A percentile compares a stretch with the other conserved stretches of the same genome.
These are phyloP conservation scores for Chalciporus piperatus DNA, from an alignment of 768 basidiomycete genomes.

Conservation along the genomic window DNA sequence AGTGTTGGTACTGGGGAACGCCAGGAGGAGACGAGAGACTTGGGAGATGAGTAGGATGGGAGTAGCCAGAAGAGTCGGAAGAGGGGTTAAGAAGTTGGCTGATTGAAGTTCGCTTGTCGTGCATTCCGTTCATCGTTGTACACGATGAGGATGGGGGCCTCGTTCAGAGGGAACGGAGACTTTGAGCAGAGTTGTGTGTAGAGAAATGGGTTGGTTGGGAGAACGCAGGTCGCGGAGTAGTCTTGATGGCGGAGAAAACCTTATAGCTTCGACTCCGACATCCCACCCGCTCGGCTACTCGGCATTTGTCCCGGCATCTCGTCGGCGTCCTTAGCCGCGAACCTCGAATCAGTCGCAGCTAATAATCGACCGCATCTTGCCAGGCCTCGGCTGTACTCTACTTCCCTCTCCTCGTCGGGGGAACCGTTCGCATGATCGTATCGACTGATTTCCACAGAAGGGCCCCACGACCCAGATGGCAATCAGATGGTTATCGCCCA, in stretches of 20 bases:
- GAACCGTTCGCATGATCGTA: neutral
- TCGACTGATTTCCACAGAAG: neutral
- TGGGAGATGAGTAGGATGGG: conserved; percentile 30
- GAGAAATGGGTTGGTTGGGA: conserved; percentile 31
- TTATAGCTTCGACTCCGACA: conserved; percentile 28
- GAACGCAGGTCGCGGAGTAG: conserved; percentile 32
- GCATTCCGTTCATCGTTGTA: conserved; percentile 39
- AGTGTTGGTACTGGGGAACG: conserved; percentile 30
- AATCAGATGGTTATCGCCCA: neutral
- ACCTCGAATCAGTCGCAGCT: conserved; percentile 19
- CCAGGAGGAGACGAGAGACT: conserved; percentile 21
- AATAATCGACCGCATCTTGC: neutral
- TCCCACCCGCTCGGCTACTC: conserved; percentile 15
- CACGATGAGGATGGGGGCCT: conserved; percentile 13
- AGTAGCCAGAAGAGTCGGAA: conserved; percentile 36
- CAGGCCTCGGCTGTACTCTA: too few relatives aligned
- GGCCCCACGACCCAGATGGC: neutral
- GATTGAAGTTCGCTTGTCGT: conserved; percentile 53
- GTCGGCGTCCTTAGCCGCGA: conserved; percentile 28
- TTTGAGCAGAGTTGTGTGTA: conserved; percentile 19
- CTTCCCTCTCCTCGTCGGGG: neutral
- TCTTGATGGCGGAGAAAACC: conserved; percentile 27
- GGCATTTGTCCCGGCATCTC: conserved; percentile 21
- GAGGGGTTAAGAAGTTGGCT: conserved; percentile 50
- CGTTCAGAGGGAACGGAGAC: conserved; percentile 7